Percentiles rank a stretch among this genome's conserved stretches.
Conservation (phyloP, 805 yeast genomes). For the Kregervanrija fluxuum region DNA sequence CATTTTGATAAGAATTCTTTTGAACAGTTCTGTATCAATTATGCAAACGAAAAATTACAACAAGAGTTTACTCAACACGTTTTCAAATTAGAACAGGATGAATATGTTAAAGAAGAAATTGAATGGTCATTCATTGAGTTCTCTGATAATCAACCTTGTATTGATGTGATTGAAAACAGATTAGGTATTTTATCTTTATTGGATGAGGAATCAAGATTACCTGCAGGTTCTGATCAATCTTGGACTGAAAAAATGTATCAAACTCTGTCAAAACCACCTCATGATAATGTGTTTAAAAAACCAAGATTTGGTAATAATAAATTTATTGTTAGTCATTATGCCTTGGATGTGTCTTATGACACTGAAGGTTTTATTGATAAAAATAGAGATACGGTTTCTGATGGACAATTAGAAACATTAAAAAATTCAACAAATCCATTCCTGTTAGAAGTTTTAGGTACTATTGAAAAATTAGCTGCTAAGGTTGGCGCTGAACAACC, state of each 20-base stretch:
- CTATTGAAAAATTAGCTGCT: constrained; percentile 48
- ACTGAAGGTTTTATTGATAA: constrained; percentile 94
- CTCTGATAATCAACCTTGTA: constrained; percentile 95
- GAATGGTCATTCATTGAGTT: constrained; percentile 97
- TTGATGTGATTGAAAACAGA: constrained; percentile 81
- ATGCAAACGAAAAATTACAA: constrained; percentile 93
- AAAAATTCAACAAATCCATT: constrained; percentile 61
- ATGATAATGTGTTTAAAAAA: constrained; percentile 72
- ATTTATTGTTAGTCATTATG: constrained; percentile 88
- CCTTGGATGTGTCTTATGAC: constrained; percentile 87
- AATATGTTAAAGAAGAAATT: constrained; percentile 83
- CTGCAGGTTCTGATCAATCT: constrained; percentile 86
- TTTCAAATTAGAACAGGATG: constrained; percentile 94
- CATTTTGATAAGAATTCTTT: constrained; percentile 91
- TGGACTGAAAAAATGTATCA: constrained; percentile 89
- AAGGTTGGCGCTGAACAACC: constrained; percentile 29
- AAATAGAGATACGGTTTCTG: constrained; percentile 95
- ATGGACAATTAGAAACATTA: constrained; percentile 85
- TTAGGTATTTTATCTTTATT: constrained; percentile 81
- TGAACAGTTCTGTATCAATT: constrained; percentile 95
- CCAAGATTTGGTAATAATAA: constrained; percentile 92
- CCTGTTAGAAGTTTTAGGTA: constrained; percentile 55
- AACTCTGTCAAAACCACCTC: constrained; percentile 71
- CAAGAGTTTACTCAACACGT: constrained; percentile 97
- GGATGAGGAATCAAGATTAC: constrained; percentile 93